These are phyloP conservation scores for Rhodotorula diobovata DNA, from an alignment of 768 basidiomycete species.

Conservation along the genomic window DNA sequence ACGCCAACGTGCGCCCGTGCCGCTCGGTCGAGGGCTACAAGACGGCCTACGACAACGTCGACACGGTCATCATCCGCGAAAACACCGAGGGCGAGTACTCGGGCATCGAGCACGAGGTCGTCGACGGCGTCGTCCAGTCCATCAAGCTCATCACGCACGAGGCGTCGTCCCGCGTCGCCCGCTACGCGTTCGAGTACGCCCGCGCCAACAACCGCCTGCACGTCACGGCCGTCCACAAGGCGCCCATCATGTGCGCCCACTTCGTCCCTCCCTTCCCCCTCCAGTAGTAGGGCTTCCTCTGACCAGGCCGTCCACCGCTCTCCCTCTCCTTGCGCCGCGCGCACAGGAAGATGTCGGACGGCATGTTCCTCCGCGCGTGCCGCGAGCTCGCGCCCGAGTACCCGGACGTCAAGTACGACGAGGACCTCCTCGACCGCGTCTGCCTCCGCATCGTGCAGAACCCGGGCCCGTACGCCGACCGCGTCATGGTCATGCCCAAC, in stretches of 20 bases:
- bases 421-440: slow-evolving; percentile 92
- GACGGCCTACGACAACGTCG: slow-evolving; percentile 96
- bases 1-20: slow-evolving; percentile 97
- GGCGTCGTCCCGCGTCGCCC: slow-evolving; percentile 95
- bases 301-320: no score
- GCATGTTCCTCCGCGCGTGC: slow-evolving; percentile 98
- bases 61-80: slow-evolving; percentile 96
- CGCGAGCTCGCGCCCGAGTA: slow-evolving; percentile 92
- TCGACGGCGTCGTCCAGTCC: slow-evolving; percentile 97
- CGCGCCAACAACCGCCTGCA: slow-evolving; percentile 72
- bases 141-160: slow-evolving; percentile 99
- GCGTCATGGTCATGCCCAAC: slow-evolving; percentile 99
- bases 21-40: slow-evolving; percentile 93
- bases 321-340: not conserved
- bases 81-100: slow-evolving; percentile 99
- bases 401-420: slow-evolving; percentile 88
- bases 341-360: slow-evolving; percentile 97
- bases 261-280: not conserved
- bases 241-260: slow-evolving; percentile 84
- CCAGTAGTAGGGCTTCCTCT: not conserved
- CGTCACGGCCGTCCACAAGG: slow-evolving; percentile 98
- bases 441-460: slow-evolving; percentile 94
- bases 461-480: slow-evolving; percentile 85
- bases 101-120: slow-evolving; percentile 98
- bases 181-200: slow-evolving; percentile 99